Evolutionary conservation across 2,329 filamentous ascomycete species (phyloP), one percentile per base, ranked within the genome.

Genomic region (Neonectria sp.): DNA sequence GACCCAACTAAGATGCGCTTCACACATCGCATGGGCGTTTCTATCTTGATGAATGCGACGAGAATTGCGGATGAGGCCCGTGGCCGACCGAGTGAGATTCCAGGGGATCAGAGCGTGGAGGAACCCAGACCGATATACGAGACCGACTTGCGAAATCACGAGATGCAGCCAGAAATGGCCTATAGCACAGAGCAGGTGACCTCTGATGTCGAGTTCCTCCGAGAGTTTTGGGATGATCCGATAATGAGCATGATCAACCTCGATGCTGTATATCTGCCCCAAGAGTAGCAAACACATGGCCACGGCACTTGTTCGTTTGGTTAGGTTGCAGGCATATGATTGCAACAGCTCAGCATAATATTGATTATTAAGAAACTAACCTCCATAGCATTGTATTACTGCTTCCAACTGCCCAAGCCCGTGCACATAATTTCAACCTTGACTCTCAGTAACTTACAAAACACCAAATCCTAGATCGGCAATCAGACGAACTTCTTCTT

Each of bases 11-110:
- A 63, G 0, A 8, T 73, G 4, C 66, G 65, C 0, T 48, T 73
- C 2, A 71, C 68, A 3, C 66, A 73, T 31, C 65, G 71, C 1
- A 71, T 73, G 71, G 71, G 71, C 0, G 61, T 71, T 0, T 73
- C 71, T 0, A 57, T 73, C 6, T 37, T 73, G 12, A 60, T 66
- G n/a, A 62, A 73, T 31, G 71, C 68, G 0, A 31, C 62, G 0
- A 71, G 64, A 1, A 69, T 66, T 0, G 70, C 68, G 0, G 61
- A 67, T 6, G 64, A 73, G 7, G 64, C 53, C n/a, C 68, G 70
- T 0, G 71, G 70, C 1, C 52, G 60, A 2, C 59, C 68, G 1
- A 55, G 65, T n/a, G 70, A 67, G 9, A 37, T 71, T 1, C 29
- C 51, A 0, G 66, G 65, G 6, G 25, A 52, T 11, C 35, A 33